Base-by-base conservation (phyloP, 192 early-diverging fungal genomes). In the Phycomyces blakesleeanus region DNA sequence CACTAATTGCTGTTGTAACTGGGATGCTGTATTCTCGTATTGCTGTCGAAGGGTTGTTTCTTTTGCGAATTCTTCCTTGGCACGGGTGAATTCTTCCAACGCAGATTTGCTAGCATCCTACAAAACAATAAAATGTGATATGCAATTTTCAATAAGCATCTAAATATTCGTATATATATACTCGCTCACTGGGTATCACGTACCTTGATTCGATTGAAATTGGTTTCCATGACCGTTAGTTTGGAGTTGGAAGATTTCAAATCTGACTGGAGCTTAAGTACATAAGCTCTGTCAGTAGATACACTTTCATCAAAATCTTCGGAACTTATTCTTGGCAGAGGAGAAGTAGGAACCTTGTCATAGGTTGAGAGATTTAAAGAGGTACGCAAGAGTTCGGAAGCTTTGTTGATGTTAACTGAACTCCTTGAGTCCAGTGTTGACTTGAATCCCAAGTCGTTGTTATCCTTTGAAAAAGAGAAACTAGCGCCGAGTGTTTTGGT, bases 21-120 rank as follows among this genome's bases (percentile, higher is more conserved):
- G 61, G 9, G 59, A 40, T 20, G 68, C 57, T 11, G 39, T 47
- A 14, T 26, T 44, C 37, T 79, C 78, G 8, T 69, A 56, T 14
- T 76, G 59, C 51, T 76, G 67, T 0, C 75, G 58, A 4, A 67
- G n/a, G n/a, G 40, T 24, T 5, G 67, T 56, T 57, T 79, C 78
- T 27, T 76, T 76, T 22, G 59, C 47, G 67, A 74, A 74, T 29
- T 81, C 76, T 57, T 82, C 78, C 34, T 84, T 82, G 14, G 72
- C 68, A 10, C 72, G 51, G 7, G 60, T 71, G 54, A 69, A 75
- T 20, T 77, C 79, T 60, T 73, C 74, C 21, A 74, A 59, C 11
- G 78, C 75, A n/a, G 40, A 56, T 24, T 59, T 63, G 44, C 78
- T 79, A 12, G 63, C 69, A 10, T 66, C 64, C 71, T 77, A 34